Evolutionary conservation across 257 asterid species (phyloP), one percentile per base, ranked within the genome.

Genomic region (Thymus mandschuricus): DNA sequence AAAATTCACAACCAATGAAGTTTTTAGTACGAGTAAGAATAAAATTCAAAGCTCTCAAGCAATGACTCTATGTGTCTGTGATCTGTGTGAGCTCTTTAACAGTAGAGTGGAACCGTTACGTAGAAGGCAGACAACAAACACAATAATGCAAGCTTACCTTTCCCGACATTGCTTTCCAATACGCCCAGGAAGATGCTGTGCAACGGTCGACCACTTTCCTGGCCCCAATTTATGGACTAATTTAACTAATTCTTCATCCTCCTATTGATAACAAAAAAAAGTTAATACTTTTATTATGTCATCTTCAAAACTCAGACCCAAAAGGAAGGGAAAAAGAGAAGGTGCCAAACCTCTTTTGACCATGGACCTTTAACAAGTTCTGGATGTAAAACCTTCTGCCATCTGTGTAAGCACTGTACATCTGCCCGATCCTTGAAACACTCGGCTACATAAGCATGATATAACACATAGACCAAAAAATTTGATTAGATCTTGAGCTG

Each of bases 111-210:
- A 59, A 51, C 50, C 12, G 34, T 52, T 40, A 45, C 28, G 66
- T 35, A 52, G 64, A 54, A 61, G 50, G 45, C 33, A 54, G 71
- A 62, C 71, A 48, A 46, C 43, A 67, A 31, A 68, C 43, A 69
- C 59, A 63, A 15, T 68, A 44, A 59, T 44, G 63, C 68, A 70
- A 72, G 75, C 70, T 75, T 74, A 89, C 98, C 98, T 86, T 84
- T 92, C 98, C 58, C 99, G 88, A 52, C 99, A 95, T 78, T 95
- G 99, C 82, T 95, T 94, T 73, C 99, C 99, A 65, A 95, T 95
- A 62, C 99, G 97, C 57, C 99, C 99, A 27, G 95, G 98, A 74
- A 95, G 95, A 82, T 87, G 92, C 50, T 92, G 95, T 54, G 99
- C 91, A 75, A 95, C 88, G 62, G 96, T 89, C 78, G 99, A 89